phyloP scores from a whole-genome alignment of 1,139 yeast genomes.

The Taphrina betulina region DNA sequence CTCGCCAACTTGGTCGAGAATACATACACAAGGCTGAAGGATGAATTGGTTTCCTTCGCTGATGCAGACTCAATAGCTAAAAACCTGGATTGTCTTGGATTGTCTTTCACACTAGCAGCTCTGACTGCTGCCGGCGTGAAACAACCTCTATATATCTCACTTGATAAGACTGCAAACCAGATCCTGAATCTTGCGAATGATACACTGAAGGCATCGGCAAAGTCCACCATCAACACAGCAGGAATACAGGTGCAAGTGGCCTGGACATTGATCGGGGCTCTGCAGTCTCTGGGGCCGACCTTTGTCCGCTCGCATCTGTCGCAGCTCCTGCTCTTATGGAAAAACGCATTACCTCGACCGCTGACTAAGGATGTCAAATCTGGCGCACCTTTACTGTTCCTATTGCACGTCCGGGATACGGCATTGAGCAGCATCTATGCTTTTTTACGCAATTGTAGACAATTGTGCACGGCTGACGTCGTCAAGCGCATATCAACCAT shows the following conservation, averaged over 20 bases:
- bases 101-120: constrained; percentile 41
- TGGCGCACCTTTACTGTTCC: constrained; percentile 43
- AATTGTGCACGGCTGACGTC: constrained; percentile 47
- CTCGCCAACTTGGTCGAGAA: constrained; percentile 41
- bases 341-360: constrained; percentile 61
- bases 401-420: constrained; percentile 45
- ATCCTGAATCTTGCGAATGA: constrained; percentile 42
- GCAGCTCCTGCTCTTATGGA: constrained; percentile 78
- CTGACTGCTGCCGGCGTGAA: constrained; percentile 42
- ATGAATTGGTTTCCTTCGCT: constrained; percentile 40
- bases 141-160: constrained; percentile 44
- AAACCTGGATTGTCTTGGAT: constrained; percentile 41
- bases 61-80: constrained; percentile 36
- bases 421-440: constrained; percentile 46
- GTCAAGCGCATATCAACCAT: constrained; percentile 44
- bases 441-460: constrained; percentile 45
- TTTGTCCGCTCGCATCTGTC: constrained; percentile 70
- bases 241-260: constrained; percentile 40
- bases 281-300: constrained; percentile 67
- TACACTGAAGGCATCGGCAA: constrained; percentile 23
- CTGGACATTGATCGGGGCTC: constrained; percentile 76
- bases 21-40: constrained; percentile 40
- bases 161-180: constrained; percentile 43
- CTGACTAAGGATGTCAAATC: constrained; percentile 42
- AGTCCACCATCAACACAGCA: constrained; percentile 17